phyloP scores from a whole-genome alignment of 169 alveolate species.

The Cystoisospora suis region DNA sequence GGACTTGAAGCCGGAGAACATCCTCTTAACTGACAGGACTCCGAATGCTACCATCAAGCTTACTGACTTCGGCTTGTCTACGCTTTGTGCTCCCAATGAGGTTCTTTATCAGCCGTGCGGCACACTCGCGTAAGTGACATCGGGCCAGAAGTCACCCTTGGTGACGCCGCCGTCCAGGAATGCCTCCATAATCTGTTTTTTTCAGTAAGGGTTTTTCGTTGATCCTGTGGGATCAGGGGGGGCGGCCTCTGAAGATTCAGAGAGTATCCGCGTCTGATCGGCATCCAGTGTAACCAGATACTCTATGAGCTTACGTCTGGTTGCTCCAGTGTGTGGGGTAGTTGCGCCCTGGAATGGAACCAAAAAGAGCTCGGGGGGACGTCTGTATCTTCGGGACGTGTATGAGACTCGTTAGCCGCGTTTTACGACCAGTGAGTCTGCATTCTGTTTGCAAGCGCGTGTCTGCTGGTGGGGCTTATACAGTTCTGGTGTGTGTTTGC shows the following conservation, averaged over 20 bases:
- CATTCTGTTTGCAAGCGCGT: background rate
- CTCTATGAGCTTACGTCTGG: too few species aligned
- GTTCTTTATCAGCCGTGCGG: conserved; percentile 90
- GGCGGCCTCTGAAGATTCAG: background rate
- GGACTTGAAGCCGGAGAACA: conserved; percentile 97
- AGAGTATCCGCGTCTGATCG: background rate
- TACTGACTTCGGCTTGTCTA: conserved; percentile 94
- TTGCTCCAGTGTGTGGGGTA: too few species aligned
- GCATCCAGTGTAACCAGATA: too few species aligned
- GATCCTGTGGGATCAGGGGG: background rate
- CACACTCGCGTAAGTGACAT: conserved; percentile 79
- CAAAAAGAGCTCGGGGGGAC: too few species aligned
- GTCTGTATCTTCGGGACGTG: too few species aligned
- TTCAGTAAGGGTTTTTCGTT: background rate
- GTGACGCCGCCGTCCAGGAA: too few species aligned
- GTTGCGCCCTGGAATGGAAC: too few species aligned
- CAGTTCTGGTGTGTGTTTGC: background rate
- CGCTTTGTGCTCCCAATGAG: conserved; percentile 88
- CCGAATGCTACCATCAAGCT: conserved; percentile 90
- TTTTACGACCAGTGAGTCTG: too few species aligned
- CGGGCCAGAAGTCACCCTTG: too few species aligned
- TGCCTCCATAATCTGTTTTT: too few species aligned
- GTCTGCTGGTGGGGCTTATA: background rate
- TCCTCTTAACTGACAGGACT: conserved; percentile 90
- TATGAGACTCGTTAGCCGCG: too few species aligned